These are phyloP conservation scores for Beauveria sp. DNA, from an alignment of 2,329 filamentous ascomycete species.

Conservation along the genomic window DNA sequence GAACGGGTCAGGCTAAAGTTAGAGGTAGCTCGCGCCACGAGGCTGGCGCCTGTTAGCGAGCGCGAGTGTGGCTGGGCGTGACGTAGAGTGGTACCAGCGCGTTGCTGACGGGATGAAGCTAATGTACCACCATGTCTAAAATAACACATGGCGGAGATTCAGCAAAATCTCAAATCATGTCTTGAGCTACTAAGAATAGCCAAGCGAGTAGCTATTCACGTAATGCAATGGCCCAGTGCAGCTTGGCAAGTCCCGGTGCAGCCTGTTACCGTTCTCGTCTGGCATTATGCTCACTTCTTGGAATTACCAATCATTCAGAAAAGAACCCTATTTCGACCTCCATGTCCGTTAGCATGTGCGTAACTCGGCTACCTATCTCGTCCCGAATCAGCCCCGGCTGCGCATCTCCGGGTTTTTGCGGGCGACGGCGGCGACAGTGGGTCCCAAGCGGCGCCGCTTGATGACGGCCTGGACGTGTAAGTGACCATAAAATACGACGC, in stretches of 20 bases:
- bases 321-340: no score
- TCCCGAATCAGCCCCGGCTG: neutral
- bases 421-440: constrained; percentile 1
- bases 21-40: neutral
- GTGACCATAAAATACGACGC: neutral
- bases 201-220: no score
- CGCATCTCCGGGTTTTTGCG: neutral
- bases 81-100: neutral
- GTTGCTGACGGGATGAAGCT: neutral
- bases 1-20: no score
- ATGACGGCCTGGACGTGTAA: neutral
- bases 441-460: neutral
- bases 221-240: no score
- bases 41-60: neutral
- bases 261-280: no score
- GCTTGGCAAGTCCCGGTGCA: no score
- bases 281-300: no score
- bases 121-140: neutral
- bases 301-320: neutral
- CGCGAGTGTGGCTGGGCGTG: neutral
- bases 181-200: no score
- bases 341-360: neutral
- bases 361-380: neutral
- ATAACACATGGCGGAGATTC: neutral
- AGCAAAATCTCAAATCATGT: no score